Conservation (phyloP, 768 basidiomycete genomes). For the Boletus rubescentipes region DNA sequence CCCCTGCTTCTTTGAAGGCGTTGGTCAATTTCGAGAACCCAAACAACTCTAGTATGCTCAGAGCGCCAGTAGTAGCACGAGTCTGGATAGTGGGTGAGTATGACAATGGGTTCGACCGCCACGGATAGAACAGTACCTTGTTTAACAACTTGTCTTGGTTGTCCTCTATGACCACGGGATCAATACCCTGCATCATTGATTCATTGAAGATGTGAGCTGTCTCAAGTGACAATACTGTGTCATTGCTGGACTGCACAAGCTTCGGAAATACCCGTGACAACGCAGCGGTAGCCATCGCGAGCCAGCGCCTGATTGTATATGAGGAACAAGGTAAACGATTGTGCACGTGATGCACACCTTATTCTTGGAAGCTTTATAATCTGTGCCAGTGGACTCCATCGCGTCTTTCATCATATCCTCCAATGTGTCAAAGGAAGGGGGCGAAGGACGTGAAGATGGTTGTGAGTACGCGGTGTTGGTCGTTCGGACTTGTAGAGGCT, state of each 20-base stretch:
- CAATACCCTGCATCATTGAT: background rate
- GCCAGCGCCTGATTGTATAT: background rate
- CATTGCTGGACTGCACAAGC: too few relatives aligned
- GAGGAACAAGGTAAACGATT: background rate
- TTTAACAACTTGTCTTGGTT: background rate
- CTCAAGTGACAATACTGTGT: too few relatives aligned
- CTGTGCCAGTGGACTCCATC: background rate
- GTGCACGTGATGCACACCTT: background rate
- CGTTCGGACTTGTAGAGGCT: background rate
- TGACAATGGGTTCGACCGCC: background rate
- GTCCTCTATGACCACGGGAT: background rate
- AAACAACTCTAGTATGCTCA: background rate
- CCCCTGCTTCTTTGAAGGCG: background rate
- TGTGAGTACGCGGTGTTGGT: background rate
- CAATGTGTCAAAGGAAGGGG: background rate
- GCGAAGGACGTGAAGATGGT: background rate
- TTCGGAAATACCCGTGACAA: too few relatives aligned
- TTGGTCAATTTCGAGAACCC: too few relatives aligned
- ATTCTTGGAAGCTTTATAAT: background rate
- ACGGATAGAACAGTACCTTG: background rate
- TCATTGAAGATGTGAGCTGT: background rate
- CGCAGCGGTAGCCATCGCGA: background rate
- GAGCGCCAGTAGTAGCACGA: background rate
- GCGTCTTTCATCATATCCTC: background rate
- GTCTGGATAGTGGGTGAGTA: background rate